phyloP scores from a whole-genome alignment of 2,329 filamentous ascomycete genomes.

The Scedosporium apiospermum region DNA sequence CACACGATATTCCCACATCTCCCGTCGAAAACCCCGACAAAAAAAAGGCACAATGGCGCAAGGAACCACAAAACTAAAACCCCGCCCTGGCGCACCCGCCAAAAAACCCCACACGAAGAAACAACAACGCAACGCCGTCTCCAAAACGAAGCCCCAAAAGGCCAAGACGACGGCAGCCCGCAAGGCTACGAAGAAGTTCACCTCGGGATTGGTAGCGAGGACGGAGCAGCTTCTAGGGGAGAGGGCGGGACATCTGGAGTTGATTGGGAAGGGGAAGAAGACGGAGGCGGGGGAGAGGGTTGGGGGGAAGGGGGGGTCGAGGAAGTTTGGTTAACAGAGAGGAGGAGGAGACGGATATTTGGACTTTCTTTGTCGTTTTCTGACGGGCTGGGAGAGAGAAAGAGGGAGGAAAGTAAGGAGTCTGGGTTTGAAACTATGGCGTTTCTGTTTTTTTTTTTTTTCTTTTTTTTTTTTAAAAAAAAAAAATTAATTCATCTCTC shows the following conservation, averaged over 20 bases:
- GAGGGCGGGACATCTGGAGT: conserved; percentile 48
- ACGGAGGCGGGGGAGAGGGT: conserved; percentile 18
- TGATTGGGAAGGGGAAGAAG: conserved; percentile 49
- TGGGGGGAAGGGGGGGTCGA: conserved; percentile 34
- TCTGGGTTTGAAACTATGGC: too few species aligned
- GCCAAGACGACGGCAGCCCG: conserved; percentile 29
- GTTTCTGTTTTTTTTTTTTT: too few species aligned
- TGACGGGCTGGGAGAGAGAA: too few species aligned
- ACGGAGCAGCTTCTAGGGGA: conserved; percentile 51
- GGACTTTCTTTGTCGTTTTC: neutral
- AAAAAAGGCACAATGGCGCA: conserved; percentile 38
- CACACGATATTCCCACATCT: neutral
- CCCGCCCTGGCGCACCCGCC: conserved; percentile 29
- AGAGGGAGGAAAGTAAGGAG: too few species aligned
- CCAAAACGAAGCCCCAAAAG: conserved; percentile 40
- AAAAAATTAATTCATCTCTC: too few species aligned
- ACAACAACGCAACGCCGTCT: conserved; percentile 25
- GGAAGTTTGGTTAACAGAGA: conserved; percentile 43
- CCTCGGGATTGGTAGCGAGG: conserved; percentile 41
- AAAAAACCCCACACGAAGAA: conserved; percentile 25
- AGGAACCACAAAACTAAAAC: conserved; percentile 40
- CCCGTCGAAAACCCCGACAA: neutral
- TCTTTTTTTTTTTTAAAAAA: too few species aligned
- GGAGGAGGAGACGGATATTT: neutral
- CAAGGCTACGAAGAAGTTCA: conserved; percentile 45